A percentile compares a stretch with the other conserved stretches of the same genome.
These are phyloP conservation scores for Russula virescens DNA, from an alignment of 768 basidiomycete species.

Conservation along the genomic window DNA sequence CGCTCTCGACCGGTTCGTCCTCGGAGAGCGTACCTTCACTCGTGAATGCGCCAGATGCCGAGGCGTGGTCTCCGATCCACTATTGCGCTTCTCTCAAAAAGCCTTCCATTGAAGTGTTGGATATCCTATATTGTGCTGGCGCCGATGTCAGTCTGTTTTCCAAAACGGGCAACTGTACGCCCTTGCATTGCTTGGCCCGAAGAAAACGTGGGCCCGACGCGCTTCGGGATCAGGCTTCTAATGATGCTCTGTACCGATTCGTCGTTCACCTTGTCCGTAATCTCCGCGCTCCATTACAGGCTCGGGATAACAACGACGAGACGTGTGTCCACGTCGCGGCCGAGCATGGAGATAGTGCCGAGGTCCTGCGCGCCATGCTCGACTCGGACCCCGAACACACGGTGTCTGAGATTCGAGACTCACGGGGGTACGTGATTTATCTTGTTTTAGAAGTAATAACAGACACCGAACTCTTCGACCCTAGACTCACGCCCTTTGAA, in stretches of 20 bases:
- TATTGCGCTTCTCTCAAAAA: slow-evolving; percentile 51
- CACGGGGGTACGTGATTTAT: slow-evolving; percentile 52
- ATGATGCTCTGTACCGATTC: slow-evolving; percentile 43
- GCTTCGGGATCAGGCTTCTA: slow-evolving; percentile 17
- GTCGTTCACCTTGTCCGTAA: slow-evolving; percentile 62
- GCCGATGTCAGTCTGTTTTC: slow-evolving; percentile 65
- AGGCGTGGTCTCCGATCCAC: slow-evolving; percentile 72
- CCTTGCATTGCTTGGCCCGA: slow-evolving; percentile 26
- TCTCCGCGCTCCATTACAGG: slow-evolving; percentile 62
- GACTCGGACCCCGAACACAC: slow-evolving; percentile 54
- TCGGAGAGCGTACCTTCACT: slow-evolving; percentile 39
- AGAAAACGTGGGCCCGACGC: slow-evolving; percentile 22
- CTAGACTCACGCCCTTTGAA: slow-evolving; percentile 59
- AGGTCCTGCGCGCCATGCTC: slow-evolving; percentile 56
- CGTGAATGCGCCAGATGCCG: slow-evolving; percentile 60
- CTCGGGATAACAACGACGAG: slow-evolving; percentile 60
- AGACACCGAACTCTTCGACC: background rate
- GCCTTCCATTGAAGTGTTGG: slow-evolving; percentile 58
- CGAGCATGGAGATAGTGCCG: slow-evolving; percentile 61
- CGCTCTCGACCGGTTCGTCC: slow-evolving; percentile 30
- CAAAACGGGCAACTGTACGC: slow-evolving; percentile 26
- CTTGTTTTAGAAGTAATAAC: slow-evolving; percentile 2
- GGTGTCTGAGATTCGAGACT: slow-evolving; percentile 58
- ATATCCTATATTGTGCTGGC: slow-evolving; percentile 69
- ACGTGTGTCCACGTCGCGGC: slow-evolving; percentile 80